phyloP scores from a whole-genome alignment of 2,329 filamentous ascomycete genomes.

The Bertia moriformis region DNA sequence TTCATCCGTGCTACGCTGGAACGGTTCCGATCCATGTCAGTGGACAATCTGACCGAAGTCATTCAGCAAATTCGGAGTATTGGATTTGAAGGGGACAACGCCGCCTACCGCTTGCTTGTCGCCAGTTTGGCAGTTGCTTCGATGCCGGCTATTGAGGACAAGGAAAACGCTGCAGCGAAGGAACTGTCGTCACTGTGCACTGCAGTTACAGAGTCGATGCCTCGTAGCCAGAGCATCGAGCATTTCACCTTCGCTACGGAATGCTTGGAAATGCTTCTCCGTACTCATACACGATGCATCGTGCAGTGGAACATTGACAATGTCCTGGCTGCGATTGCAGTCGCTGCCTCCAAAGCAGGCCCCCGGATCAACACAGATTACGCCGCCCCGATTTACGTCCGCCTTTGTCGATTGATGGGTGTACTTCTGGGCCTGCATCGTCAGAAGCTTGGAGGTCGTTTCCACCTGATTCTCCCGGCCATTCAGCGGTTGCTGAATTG shows the following conservation, averaged over 20 bases:
- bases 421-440: slow-evolving; percentile 39
- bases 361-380: slow-evolving; percentile 14
- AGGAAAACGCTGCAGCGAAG: slow-evolving; percentile 16
- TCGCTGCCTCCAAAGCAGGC: slow-evolving; percentile 16
- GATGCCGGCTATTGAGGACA: slow-evolving; percentile 17
- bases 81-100: slow-evolving; percentile 12
- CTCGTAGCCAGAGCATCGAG: slow-evolving; percentile 15
- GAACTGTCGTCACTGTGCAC: slow-evolving; percentile 20
- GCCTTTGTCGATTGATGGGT: slow-evolving; percentile 35
- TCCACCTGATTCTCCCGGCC: slow-evolving; percentile 39
- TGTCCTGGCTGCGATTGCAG: slow-evolving; percentile 19
- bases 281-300: slow-evolving; percentile 20
- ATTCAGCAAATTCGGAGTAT: slow-evolving; percentile 14
- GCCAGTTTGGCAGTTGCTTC: slow-evolving; percentile 17
- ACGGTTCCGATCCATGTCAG: slow-evolving; percentile 15
- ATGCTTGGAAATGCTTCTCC: slow-evolving; percentile 17
- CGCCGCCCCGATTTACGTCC: slow-evolving; percentile 27
- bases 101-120: slow-evolving; percentile 16
- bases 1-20: slow-evolving; percentile 17
- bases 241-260: slow-evolving; percentile 22
- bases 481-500: slow-evolving; percentile 37
- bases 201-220: slow-evolving; percentile 13
- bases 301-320: slow-evolving; percentile 27
- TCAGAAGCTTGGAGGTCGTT: slow-evolving; percentile 39
- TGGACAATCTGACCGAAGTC: slow-evolving; percentile 12